Base-by-base conservation (phyloP, 257 asterid genomes). In the Thymus quinquecostatus region DNA sequence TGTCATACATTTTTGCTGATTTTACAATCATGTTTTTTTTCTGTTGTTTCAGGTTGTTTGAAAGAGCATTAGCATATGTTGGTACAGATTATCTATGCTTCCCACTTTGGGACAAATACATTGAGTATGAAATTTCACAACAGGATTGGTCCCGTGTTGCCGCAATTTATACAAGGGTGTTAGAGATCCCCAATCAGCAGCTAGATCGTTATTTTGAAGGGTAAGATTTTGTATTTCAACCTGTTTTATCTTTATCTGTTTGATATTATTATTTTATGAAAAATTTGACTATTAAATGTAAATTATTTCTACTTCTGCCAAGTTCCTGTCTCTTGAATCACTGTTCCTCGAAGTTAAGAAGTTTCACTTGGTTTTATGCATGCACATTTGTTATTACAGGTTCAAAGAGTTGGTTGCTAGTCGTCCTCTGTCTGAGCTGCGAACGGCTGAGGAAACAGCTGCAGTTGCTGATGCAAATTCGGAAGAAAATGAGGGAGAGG, bases 131-230 rank as follows among this genome's bases (percentile, higher is more conserved):
- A 70, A 87, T 87, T 71, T 85, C 91, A 2, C 97, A 89, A 75
- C 93, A 88, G 68, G 96, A 89, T 72, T 95, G 97, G 99, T 66
- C 94, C 54, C 85, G 83, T 60, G 89, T 95, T 69, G 97, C 99
- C 43, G 66, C 88, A 82, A 86, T 95, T 50, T 92, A 92, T 79
- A 76, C 95, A 60, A 87, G 95, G 76, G 86, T 95, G 64, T 80
- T 95, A 75, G 98, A 88, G 80, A 79, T 87, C 71, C 97, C 99
- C 32, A 95, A 82, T 79, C 97, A 92, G 87, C 98, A 92, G 82
- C 84, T 95, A 68, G 98, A 95, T 80, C 95, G 97, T 69, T 95
- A 92, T 83, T 92, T 95, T 82, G 98, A 92, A 82, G 94, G 98
- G 99, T 95, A 82, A 83, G 53, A 61, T 41, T 75, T 60, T 78